Percentiles rank a stretch among this genome's conserved stretches.
These are phyloP conservation scores for Neocatenulostroma microsporum DNA, from an alignment of 2,329 filamentous ascomycete genomes.

Conservation along the genomic window DNA sequence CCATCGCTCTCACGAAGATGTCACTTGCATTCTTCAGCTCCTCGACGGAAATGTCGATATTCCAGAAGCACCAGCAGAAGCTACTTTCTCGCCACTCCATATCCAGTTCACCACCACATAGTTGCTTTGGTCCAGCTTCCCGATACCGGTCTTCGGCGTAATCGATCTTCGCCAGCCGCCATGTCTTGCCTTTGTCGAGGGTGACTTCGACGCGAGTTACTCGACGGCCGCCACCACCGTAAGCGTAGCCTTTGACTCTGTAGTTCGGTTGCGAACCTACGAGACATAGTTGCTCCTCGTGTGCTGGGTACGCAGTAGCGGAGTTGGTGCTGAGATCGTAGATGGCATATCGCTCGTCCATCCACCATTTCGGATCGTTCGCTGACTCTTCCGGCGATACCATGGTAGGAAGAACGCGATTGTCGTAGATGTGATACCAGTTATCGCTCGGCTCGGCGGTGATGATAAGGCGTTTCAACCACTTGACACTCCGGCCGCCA, in stretches of 20 bases:
- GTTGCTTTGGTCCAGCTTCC: slow-evolving; percentile 50
- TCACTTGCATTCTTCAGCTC: slow-evolving; percentile 60
- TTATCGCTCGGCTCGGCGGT: slow-evolving; percentile 76
- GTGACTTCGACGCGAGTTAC: slow-evolving; percentile 78
- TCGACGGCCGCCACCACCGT: slow-evolving; percentile 76
- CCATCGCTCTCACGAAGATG: slow-evolving; percentile 79
- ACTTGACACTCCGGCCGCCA: slow-evolving; percentile 86
- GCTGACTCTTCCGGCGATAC: slow-evolving; percentile 73
- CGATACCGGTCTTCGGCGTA: slow-evolving; percentile 85
- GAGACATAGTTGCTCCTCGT: slow-evolving; percentile 60
- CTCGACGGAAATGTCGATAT: slow-evolving; percentile 56
- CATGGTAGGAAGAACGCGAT: slow-evolving; percentile 79
- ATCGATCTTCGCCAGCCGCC: slow-evolving; percentile 66
- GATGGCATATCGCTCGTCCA: slow-evolving; percentile 83
- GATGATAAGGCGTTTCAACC: slow-evolving; percentile 74
- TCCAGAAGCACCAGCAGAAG: slow-evolving; percentile 94
- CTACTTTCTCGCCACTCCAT: slow-evolving; percentile 72
- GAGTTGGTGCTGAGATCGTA: slow-evolving; percentile 88
- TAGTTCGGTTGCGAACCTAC: slow-evolving; percentile 48
- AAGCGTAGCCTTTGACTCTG: slow-evolving; percentile 71
- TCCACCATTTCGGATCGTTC: slow-evolving; percentile 69
- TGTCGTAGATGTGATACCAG: slow-evolving; percentile 95
- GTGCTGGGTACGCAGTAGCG: slow-evolving; percentile 69
- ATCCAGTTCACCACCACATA: slow-evolving; percentile 72
- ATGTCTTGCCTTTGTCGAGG: slow-evolving; percentile 71